Percentiles rank a stretch among this genome's conserved stretches.
Evolutionary conservation across 257 asterid genomes (phyloP).

Genomic region (Nicotiana knightiana): DNA sequence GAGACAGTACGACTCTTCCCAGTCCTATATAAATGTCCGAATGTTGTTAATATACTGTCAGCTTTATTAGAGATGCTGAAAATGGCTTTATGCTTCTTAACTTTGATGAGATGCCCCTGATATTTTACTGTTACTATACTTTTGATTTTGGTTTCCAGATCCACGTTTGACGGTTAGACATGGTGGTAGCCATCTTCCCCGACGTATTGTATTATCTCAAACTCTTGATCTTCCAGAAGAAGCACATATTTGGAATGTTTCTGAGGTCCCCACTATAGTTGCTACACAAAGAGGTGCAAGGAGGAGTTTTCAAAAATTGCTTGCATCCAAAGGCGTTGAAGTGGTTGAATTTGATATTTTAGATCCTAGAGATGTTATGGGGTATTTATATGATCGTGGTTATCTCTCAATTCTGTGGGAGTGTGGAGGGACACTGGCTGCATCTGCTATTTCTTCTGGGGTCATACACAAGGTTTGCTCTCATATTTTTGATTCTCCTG

Average conservation of each 20-base stretch:
- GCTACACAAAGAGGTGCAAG: conserved; percentile 94
- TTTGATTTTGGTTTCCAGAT: conserved; percentile 43
- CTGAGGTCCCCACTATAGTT: conserved; percentile 80
- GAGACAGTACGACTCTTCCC: conserved; percentile 68
- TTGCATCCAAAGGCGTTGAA: conserved; percentile 95
- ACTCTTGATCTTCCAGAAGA: conserved; percentile 92
- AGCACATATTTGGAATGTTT: conserved; percentile 84
- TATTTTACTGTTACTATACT: neutral
- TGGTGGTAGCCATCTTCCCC: conserved; percentile 95
- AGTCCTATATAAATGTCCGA: conserved; percentile 14
- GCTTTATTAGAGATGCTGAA: neutral
- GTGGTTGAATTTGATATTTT: conserved; percentile 89
- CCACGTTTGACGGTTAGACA: conserved; percentile 94
- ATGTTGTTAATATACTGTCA: conserved; percentile 19
- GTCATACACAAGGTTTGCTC: conserved; percentile 75
- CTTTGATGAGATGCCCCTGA: neutral
- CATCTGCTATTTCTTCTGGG: conserved; percentile 90
- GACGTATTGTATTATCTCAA: conserved; percentile 80
- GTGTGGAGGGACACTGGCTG: conserved; percentile 95
- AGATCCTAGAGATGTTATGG: conserved; percentile 80
- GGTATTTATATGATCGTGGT: conserved; percentile 82
- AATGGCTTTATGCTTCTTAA: conserved; percentile 1
- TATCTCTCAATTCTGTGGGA: conserved; percentile 95
- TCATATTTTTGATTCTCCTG: neutral
- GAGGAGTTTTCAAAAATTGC: conserved; percentile 76